Percentiles rank a stretch among this genome's conserved stretches.
Evolutionary conservation across 2,329 filamentous ascomycete genomes (phyloP).

Genomic region (Blumeria graminis): DNA sequence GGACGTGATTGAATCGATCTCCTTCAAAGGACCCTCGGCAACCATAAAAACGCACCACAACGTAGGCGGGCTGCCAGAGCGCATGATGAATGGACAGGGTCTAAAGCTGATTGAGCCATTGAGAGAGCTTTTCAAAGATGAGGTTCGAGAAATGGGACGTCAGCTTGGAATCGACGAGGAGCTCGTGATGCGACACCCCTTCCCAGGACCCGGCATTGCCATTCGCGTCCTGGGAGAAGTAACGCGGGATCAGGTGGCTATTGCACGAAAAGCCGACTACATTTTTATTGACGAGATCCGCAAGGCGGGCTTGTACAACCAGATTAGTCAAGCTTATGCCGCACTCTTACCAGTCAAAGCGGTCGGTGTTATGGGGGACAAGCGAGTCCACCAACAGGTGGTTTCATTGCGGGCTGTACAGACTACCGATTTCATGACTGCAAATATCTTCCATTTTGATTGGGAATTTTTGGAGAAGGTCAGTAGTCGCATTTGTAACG

Average conservation of each 20-base stretch:
- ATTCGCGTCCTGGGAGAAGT: conserved; percentile 62
- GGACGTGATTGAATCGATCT: conserved; percentile 33
- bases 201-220: conserved; percentile 47
- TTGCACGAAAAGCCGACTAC: conserved; percentile 51
- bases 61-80: conserved; percentile 40
- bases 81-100: conserved; percentile 24
- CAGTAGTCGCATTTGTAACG: conserved; percentile 45
- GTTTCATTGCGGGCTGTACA: conserved; percentile 36
- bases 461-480: conserved; percentile 41
- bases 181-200: conserved; percentile 59
- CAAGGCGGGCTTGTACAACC: conserved; percentile 44
- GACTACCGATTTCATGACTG: conserved; percentile 23
- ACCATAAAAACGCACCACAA: conserved; percentile 54
- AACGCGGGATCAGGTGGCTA: conserved; percentile 53
- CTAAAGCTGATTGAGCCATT: conserved; percentile 58
- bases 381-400: conserved; percentile 38
- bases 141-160: conserved; percentile 46
- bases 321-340: conserved; percentile 48
- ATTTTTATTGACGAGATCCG: conserved; percentile 61
- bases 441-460: conserved; percentile 21
- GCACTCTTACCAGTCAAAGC: conserved; percentile 40
- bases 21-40: conserved; percentile 45
- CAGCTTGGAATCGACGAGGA: conserved; percentile 46
- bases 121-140: conserved; percentile 62
- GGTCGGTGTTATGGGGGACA: conserved; percentile 44